Percentiles rank a stretch among this genome's conserved stretches.
Conservation (phyloP, 2,329 filamentous ascomycete species). For the Pyrenophora tritici-repentis region DNA sequence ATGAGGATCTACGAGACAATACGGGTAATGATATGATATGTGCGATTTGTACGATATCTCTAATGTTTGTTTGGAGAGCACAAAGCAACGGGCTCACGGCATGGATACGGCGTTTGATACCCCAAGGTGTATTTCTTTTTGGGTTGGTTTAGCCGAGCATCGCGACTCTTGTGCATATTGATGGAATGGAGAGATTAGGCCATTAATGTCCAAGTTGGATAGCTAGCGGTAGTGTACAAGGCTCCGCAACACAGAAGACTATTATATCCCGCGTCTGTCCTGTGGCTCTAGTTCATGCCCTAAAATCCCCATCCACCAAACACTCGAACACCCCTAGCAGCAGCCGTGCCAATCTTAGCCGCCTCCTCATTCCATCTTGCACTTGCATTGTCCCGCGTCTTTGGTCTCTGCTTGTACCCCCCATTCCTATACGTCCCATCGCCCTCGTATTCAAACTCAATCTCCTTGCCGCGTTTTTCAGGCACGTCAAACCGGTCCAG, state of each 20-base stretch:
- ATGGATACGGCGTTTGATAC: slow-evolving; percentile 7
- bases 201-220: too few species aligned
- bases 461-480: slow-evolving; percentile 9
- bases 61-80: background rate
- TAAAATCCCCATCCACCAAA: background rate
- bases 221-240: too few species aligned
- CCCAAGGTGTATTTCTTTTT: slow-evolving; percentile 2
- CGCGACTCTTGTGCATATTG: too few species aligned
- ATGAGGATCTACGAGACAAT: slow-evolving; percentile 19
- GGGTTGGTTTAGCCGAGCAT: too few species aligned
- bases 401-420: slow-evolving; percentile 8
- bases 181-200: too few species aligned
- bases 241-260: too few species aligned
- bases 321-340: background rate
- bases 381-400: background rate
- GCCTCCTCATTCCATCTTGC: slow-evolving; percentile 5
- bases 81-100: background rate
- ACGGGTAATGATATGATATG: slow-evolving; percentile 22
- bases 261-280: too few species aligned
- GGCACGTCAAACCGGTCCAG: slow-evolving; percentile 14
- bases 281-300: too few species aligned
- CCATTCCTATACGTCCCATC: slow-evolving; percentile 6
- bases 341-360: background rate
- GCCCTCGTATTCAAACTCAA: slow-evolving; percentile 9
- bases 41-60: background rate